A percentile compares a stretch with the other conserved stretches of the same genome.
Evolutionary conservation across 1,139 yeast species (phyloP).

Genomic region (Blastobotrys buckinghamii): DNA sequence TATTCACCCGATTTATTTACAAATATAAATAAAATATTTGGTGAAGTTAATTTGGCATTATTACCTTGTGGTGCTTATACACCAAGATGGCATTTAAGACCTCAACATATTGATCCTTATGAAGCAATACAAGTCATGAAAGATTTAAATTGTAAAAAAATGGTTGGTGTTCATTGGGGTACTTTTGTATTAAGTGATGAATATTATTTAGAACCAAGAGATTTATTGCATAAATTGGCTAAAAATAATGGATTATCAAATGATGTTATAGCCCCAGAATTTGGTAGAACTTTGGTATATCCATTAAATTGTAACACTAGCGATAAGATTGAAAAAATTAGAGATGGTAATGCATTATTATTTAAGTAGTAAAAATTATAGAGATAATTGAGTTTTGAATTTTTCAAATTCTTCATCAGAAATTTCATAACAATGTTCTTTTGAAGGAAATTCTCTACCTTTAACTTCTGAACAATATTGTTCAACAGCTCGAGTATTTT

Average conservation of each 20-base stretch:
- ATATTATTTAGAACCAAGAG: constrained; percentile 77
- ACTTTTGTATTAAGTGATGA: constrained; percentile 87
- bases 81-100: constrained; percentile 91
- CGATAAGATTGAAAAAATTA: constrained; percentile 19
- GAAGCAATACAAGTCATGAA: constrained; percentile 67
- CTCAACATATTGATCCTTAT: constrained; percentile 78
- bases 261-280: constrained; percentile 45
- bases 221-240: constrained; percentile 35
- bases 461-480: constrained; percentile 57
- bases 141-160: constrained; percentile 53
- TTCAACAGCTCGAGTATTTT: constrained; percentile 48
- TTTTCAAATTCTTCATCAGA: constrained; percentile 57
- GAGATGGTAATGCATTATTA: constrained; percentile 31
- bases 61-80: constrained; percentile 93
- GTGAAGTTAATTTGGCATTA: constrained; percentile 62
- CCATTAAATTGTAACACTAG: constrained; percentile 18
- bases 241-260: constrained; percentile 25
- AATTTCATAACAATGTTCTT: constrained; percentile 66
- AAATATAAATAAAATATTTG: constrained; percentile 57
- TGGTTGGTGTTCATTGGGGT: constrained; percentile 95
- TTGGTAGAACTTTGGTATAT: constrained; percentile 47
- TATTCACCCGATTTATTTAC: constrained; percentile 66
- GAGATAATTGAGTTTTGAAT: constrained; percentile 28
- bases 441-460: constrained; percentile 50
- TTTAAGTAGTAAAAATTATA: constrained; percentile 19